Evolutionary conservation across 108 stramenopile species (phyloP).

Genomic region (Parmales sp.): DNA sequence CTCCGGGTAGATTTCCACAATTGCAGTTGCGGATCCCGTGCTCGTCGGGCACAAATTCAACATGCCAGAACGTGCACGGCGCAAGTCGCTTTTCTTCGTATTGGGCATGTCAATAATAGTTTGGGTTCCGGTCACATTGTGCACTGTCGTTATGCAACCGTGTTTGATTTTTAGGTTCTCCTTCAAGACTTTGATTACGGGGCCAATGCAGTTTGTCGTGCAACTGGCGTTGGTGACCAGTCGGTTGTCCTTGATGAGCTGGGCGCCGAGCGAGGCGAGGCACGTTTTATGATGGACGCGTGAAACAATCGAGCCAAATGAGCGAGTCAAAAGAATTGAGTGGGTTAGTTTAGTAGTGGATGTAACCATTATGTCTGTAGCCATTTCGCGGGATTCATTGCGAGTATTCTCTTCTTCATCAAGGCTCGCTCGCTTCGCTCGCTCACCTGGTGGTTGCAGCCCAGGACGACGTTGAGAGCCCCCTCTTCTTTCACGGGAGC

Average conservation of each 20-base stretch:
- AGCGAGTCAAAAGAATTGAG: no score
- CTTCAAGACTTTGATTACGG: slow-evolving; percentile 82
- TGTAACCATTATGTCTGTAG: no score
- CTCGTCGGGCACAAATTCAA: slow-evolving; percentile 82
- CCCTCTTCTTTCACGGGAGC: slow-evolving; percentile 88
- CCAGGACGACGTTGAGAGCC: slow-evolving; percentile 82
- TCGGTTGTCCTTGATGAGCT: slow-evolving; percentile 47
- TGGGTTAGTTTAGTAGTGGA: no score
- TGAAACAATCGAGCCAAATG: no score
- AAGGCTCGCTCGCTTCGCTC: no score
- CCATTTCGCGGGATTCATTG: no score
- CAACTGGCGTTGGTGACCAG: slow-evolving; percentile 86
- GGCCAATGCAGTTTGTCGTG: slow-evolving; percentile 90
- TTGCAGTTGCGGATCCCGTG: slow-evolving; percentile 85
- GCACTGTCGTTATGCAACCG: slow-evolving; percentile 88
- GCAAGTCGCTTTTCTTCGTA: slow-evolving; percentile 76
- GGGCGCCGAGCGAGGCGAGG: no score
- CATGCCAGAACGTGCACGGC: slow-evolving; percentile 83
- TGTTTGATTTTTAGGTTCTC: slow-evolving; percentile 83
- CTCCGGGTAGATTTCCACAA: slow-evolving; percentile 85
- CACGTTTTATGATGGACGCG: no score
- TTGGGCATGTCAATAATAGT: slow-evolving; percentile 78
- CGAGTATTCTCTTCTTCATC: no score
- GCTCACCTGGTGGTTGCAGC: slow-evolving; percentile 87
- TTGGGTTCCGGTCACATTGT: slow-evolving; percentile 84